phyloP scores from a whole-genome alignment of 2,329 filamentous ascomycete species.

The Sporothrix brunneoviolacea region DNA sequence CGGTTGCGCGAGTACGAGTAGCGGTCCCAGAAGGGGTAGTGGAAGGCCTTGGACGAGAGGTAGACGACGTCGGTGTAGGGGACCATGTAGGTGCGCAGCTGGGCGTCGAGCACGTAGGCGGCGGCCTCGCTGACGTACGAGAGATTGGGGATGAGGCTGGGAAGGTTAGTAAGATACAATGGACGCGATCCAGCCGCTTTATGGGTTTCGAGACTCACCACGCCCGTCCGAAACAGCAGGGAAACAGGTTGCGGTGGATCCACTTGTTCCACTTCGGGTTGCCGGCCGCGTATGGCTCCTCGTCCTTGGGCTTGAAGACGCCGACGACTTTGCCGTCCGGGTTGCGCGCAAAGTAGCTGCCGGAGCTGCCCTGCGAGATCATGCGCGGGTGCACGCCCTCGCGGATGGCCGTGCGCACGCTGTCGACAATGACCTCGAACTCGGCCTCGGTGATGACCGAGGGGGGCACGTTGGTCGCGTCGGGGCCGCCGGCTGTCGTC shows the following conservation, averaged over 20 bases:
- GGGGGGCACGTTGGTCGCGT: conserved; percentile 44
- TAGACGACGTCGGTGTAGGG: conserved; percentile 95
- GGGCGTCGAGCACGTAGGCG: conserved; percentile 87
- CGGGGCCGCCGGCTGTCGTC: conserved; percentile 6
- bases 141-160: conserved; percentile 83
- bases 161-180: neutral
- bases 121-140: conserved; percentile 98
- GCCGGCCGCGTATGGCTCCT: conserved; percentile 92
- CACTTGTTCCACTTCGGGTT: conserved; percentile 99
- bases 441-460: conserved; percentile 43
- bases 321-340: conserved; percentile 88
- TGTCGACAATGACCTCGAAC: conserved; percentile 84
- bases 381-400: conserved; percentile 88
- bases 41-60: conserved; percentile 92
- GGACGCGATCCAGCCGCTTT: neutral
- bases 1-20: conserved; percentile 81
- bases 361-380: conserved; percentile 95
- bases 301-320: conserved; percentile 98
- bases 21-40: conserved; percentile 96
- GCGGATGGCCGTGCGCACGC: conserved; percentile 82
- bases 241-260: conserved; percentile 96
- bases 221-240: conserved; percentile 91
- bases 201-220: conserved; percentile 45
- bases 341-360: conserved; percentile 95
- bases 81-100: conserved; percentile 84